phyloP scores from a whole-genome alignment of 2,329 filamentous ascomycete genomes.

The Nigrospora sphaerica region DNA sequence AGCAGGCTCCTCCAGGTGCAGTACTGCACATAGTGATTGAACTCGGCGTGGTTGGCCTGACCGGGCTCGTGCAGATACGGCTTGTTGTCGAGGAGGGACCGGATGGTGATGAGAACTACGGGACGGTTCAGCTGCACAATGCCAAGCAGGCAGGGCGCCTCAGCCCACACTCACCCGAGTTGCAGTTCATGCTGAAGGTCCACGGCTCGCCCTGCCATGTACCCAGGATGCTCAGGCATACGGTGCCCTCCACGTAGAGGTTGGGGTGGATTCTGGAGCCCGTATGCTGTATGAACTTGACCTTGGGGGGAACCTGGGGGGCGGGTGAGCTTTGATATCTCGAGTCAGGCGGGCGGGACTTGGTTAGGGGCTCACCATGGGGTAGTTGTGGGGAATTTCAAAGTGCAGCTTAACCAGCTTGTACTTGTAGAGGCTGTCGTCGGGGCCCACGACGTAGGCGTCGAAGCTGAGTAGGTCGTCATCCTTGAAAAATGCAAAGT shows the following conservation, averaged over 20 bases:
- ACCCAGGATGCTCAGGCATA: slow-evolving; percentile 9
- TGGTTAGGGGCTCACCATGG: slow-evolving; percentile 2
- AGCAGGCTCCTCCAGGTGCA: slow-evolving; percentile 4
- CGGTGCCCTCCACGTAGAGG: slow-evolving; percentile 8
- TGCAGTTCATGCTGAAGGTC: slow-evolving; percentile 5
- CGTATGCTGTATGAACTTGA: slow-evolving; percentile 8
- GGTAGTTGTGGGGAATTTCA: slow-evolving; percentile 7
- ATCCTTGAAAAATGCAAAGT: slow-evolving; percentile 9
- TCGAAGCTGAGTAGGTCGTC: slow-evolving; percentile 7
- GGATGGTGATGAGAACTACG: slow-evolving; percentile 8
- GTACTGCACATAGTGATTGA: slow-evolving; percentile 5
- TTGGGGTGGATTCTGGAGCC: slow-evolving; percentile 9
- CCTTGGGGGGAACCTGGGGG: slow-evolving; percentile 7
- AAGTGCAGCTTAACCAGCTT: slow-evolving; percentile 11
- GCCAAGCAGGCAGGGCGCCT: too few relatives aligned
- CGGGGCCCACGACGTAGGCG: slow-evolving; percentile 7
- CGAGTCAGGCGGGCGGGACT: too few relatives aligned
- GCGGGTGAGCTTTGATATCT: too few relatives aligned
- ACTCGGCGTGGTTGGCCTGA: background rate
- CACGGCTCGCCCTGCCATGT: slow-evolving; percentile 9
- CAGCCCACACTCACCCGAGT: slow-evolving; percentile 1
- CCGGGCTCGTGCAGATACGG: slow-evolving; percentile 9
- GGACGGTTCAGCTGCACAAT: background rate
- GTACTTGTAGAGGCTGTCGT: slow-evolving; percentile 9
- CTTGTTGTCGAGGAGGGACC: slow-evolving; percentile 8